Conservation (phyloP, 305 asterid genomes). For the Lippia alba region DNA sequence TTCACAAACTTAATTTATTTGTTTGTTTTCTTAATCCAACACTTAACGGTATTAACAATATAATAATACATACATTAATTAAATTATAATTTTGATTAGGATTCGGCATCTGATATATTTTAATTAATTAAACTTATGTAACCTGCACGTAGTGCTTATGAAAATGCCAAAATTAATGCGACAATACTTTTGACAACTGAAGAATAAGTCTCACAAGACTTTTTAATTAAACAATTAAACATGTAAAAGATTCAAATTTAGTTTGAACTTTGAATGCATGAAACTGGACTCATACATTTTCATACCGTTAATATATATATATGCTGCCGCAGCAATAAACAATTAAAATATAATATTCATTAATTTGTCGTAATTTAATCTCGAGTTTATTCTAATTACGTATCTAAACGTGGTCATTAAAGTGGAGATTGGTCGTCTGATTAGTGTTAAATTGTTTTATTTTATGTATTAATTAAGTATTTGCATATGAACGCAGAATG, state of each 20-base stretch:
- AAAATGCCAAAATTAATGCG: no score
- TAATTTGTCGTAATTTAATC: slow-evolving; percentile 1
- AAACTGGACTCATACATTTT: slow-evolving; percentile 15
- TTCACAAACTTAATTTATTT: no score
- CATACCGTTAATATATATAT: background rate
- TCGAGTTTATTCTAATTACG: slow-evolving; percentile 3
- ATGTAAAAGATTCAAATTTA: background rate
- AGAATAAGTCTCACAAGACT: no score
- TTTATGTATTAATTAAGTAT: background rate
- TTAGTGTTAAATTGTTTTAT: background rate
- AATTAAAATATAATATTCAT: background rate
- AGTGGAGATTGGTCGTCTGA: background rate
- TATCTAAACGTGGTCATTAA: slow-evolving; percentile 8
- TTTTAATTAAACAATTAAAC: no score
- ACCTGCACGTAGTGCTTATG: no score
- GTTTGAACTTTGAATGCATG: slow-evolving; percentile 9
- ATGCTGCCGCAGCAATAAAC: background rate
- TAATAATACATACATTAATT: no score
- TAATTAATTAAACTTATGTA: no score
- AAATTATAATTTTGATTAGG: no score
- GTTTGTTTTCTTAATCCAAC: no score
- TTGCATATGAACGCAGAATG: background rate
- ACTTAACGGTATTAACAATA: no score
- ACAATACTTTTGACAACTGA: no score
- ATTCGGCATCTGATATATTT: background rate